A percentile compares a stretch with the other conserved stretches of the same genome.
Evolutionary conservation across 1,284 basidiomycete species (phyloP).

Genomic region (Ganoderma resinaceum): DNA sequence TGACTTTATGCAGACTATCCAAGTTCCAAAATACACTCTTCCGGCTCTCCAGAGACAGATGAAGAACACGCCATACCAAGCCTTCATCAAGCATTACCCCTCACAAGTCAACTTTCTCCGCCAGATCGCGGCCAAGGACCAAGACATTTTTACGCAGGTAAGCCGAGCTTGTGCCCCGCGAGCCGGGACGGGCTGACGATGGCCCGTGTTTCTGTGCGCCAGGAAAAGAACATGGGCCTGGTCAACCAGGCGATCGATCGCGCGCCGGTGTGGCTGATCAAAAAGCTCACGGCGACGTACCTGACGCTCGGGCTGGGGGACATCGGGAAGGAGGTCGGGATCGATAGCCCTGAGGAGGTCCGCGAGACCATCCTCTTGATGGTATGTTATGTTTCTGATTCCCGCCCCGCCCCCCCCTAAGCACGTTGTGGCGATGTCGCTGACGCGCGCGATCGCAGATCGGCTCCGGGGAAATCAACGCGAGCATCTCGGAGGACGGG

Average conservation of each 20-base stretch:
- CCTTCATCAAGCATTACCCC: conserved; percentile 70
- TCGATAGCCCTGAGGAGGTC: conserved; percentile 61
- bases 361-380: conserved; percentile 70
- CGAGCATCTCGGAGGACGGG: conserved; percentile 65
- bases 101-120: conserved; percentile 51
- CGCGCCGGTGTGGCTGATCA: conserved; percentile 77
- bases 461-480: conserved; percentile 70
- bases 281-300: conserved; percentile 81
- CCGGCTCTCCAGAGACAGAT: conserved; percentile 60
- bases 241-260: conserved; percentile 68
- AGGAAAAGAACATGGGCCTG: conserved; percentile 80
- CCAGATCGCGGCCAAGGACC: conserved; percentile 59
- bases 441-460: conserved; percentile 54
- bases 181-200: background rate
- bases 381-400: conserved; percentile 54
- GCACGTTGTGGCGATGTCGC: background rate
- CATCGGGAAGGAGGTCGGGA: conserved; percentile 67
- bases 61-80: conserved; percentile 67
- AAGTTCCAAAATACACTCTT: conserved; percentile 75
- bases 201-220: background rate
- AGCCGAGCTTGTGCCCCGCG: background rate
- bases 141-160: conserved; percentile 57
- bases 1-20: conserved; percentile 48
- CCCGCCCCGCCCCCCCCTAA: background rate
- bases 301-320: conserved; percentile 75